phyloP scores from a whole-genome alignment of 352 stramenopile species.

The Phytophthora sp. region DNA sequence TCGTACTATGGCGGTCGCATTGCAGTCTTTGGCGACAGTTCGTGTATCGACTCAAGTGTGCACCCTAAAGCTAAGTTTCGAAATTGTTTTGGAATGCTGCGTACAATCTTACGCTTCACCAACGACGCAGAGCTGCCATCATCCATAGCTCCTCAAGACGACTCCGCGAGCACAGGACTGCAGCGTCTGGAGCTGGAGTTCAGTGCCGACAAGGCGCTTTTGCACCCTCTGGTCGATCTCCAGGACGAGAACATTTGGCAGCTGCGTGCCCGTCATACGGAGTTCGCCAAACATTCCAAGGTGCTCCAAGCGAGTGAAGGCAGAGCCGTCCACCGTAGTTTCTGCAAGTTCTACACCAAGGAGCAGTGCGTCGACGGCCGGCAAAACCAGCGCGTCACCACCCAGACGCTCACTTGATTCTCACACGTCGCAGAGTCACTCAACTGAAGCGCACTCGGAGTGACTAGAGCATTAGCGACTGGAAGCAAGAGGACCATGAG shows the following conservation, averaged over 20 bases:
- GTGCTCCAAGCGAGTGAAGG: slow-evolving; percentile 52
- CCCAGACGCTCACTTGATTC: slow-evolving; percentile 33
- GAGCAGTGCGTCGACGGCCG: slow-evolving; percentile 55
- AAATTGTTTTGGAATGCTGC: slow-evolving; percentile 73
- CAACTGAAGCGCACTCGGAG: slow-evolving; percentile 13
- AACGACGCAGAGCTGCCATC: slow-evolving; percentile 47
- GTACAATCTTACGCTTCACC: slow-evolving; percentile 59
- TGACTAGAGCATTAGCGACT: slow-evolving; percentile 7
- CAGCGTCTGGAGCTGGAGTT: slow-evolving; percentile 49
- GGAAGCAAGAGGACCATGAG: slow-evolving; percentile 20
- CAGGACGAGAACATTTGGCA: slow-evolving; percentile 30
- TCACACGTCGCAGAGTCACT: slow-evolving; percentile 38
- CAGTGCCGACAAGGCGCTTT: slow-evolving; percentile 14
- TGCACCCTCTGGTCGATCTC: slow-evolving; percentile 15
- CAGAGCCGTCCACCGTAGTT: slow-evolving; percentile 50
- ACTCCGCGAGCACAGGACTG: slow-evolving; percentile 19
- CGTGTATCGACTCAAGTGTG: slow-evolving; percentile 71
- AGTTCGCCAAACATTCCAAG: slow-evolving; percentile 64
- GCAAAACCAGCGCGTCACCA: slow-evolving; percentile 36
- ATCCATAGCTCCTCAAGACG: slow-evolving; percentile 4
- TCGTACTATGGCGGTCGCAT: slow-evolving; percentile 68
- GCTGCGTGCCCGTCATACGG: slow-evolving; percentile 10
- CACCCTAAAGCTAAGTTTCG: slow-evolving; percentile 47
- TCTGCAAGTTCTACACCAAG: slow-evolving; percentile 71
- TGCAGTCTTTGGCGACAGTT: slow-evolving; percentile 76